Evolutionary conservation across 768 basidiomycete species (phyloP).

Genomic region (Panellus pusillus): DNA sequence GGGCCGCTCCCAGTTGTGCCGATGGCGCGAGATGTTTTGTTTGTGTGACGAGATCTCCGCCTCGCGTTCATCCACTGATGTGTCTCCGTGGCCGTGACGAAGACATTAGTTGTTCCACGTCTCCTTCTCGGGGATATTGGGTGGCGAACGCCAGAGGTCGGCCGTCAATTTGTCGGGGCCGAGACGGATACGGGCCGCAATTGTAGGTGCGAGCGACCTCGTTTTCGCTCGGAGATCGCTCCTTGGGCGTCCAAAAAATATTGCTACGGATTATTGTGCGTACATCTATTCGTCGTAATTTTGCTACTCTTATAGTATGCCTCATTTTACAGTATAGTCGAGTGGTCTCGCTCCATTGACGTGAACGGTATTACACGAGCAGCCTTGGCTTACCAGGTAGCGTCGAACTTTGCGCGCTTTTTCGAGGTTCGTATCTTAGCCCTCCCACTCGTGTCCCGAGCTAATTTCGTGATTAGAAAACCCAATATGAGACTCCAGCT

Average conservation of each 20-base stretch:
- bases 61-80: conserved; percentile 16
- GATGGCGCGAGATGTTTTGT: conserved; percentile 70
- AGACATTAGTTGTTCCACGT: conserved; percentile 25
- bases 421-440: too few relatives aligned
- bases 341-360: conserved; percentile 36
- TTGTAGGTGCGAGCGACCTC: conserved; percentile 39
- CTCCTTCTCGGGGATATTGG: conserved; percentile 28
- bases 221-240: conserved; percentile 41
- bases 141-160: conserved; percentile 73
- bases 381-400: too few relatives aligned
- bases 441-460: too few relatives aligned
- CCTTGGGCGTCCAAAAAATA: conserved; percentile 33
- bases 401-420: too few relatives aligned
- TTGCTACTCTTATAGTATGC: not conserved
- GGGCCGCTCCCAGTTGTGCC: conserved; percentile 70
- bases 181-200: too few relatives aligned
- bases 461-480: too few relatives aligned
- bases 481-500: too few relatives aligned
- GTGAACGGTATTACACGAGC: too few relatives aligned
- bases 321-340: conserved; percentile 37
- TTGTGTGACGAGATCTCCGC: conserved; percentile 53
- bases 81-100: conserved; percentile 26
- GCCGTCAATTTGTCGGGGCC: too few relatives aligned
- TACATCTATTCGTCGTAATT: not conserved
- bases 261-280: conserved; percentile 42